Base-by-base conservation (phyloP, 106 monocot genomes). In the Narthecium ossifragum region DNA sequence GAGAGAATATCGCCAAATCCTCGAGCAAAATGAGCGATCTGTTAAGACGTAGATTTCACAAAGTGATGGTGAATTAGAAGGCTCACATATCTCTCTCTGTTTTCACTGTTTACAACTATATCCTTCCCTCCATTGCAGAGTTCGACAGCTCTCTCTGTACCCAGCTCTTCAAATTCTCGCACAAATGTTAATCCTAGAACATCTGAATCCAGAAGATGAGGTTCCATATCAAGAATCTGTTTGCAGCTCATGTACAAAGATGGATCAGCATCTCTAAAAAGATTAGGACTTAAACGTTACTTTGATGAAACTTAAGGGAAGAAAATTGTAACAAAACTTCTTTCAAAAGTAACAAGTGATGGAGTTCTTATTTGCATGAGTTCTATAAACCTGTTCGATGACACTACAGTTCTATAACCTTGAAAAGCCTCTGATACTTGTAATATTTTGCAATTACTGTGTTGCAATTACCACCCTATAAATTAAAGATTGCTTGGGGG, bases 91-190 rank as follows among this genome's bases (percentile, higher is more conserved):
- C 65, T 53, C 13, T 71, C 54, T 57, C 77, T 69, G 43, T 88
- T 88, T n/a, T 39, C 61, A 66, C 83, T 88, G 74, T 80, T 83
- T 31, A 88, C 84, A 43, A 40, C n/a, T 28, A 80, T 73, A 71
- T 80, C 74, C 63, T 83, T 82, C 57, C 91, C 91, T 20, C 83
- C 91, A 43, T n/a, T n/a, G n/a, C n/a, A n/a, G n/a, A n/a, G n/a
- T n/a, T 92, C 92, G 38, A 83, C 69, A 45, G 69, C 21, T 30
- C 30, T 69, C 11, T 59, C 71, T 47, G 65, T 30, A 10, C 86
- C 86, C 45, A 83, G 50, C 41, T 59, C 61, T 43, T 86, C 83
- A 46, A 73, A 52, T 55, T 83, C 92, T 56, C 78, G 62, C 25
- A 63, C 57, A 60, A 92, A 92, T 36, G 83, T 92, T 46, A 86